These are phyloP conservation scores for Thuidium tamariscinum DNA, from an alignment of 225 moss, liverwort and hornwort genomes.

Conservation along the genomic window DNA sequence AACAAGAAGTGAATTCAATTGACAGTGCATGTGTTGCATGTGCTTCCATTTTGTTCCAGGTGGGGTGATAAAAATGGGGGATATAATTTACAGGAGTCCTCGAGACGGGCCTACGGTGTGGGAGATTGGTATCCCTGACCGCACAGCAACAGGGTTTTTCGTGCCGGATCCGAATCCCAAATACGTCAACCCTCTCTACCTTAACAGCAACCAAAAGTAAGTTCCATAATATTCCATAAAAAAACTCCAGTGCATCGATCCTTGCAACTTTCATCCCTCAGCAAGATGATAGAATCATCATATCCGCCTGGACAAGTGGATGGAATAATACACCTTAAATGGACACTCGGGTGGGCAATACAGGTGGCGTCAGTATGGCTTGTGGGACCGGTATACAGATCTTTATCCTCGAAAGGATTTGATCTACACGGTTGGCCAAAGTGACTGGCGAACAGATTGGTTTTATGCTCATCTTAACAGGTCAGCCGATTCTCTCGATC, in stretches of 20 bases:
- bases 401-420: constrained; percentile 53
- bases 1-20: background rate
- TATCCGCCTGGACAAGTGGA: background rate
- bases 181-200: constrained; percentile 72
- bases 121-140: constrained; percentile 84
- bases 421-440: constrained; percentile 60
- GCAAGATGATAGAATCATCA: background rate
- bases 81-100: constrained; percentile 51
- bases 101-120: constrained; percentile 69
- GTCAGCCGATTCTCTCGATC: constrained; percentile 10
- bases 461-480: constrained; percentile 75
- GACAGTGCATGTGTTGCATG: background rate
- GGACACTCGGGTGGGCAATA: background rate
- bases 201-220: constrained; percentile 65
- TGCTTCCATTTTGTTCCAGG: constrained; percentile 24
- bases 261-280: background rate
- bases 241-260: background rate
- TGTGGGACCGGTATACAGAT: constrained; percentile 82
- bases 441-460: constrained; percentile 82
- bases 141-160: constrained; percentile 63
- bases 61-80: constrained; percentile 28
- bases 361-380: constrained; percentile 87
- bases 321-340: background rate
- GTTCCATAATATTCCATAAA: background rate
- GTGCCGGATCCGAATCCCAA: constrained; percentile 75